Conservation (phyloP, 1,139 yeast species). For the Pichia sp. region DNA sequence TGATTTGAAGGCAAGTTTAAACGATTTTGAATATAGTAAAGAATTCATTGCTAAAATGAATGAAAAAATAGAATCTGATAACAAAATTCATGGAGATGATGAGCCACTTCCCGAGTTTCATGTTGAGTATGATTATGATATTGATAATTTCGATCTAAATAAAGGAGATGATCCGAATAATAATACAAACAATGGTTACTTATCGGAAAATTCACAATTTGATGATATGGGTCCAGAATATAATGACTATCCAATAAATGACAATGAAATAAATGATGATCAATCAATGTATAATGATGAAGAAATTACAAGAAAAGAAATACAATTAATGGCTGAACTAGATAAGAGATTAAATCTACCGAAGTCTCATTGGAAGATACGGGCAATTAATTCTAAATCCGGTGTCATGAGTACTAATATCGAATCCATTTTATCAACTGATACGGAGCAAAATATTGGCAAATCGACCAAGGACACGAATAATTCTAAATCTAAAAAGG, state of each 20-base stretch:
- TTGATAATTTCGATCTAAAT: conserved; percentile 16
- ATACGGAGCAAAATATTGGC: background rate
- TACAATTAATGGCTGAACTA: conserved; percentile 5
- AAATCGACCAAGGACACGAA: background rate
- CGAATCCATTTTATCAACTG: background rate
- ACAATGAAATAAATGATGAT: background rate
- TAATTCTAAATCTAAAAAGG: background rate
- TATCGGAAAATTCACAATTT: conserved; percentile 16
- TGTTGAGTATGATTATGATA: conserved; percentile 11
- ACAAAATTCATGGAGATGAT: conserved; percentile 1
- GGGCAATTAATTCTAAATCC: conserved; percentile 3
- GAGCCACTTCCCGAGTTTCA: conserved; percentile 2
- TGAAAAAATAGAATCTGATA: conserved; percentile 4
- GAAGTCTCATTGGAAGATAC: conserved; percentile 10
- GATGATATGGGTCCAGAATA: background rate
- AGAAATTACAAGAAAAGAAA: conserved; percentile 14
- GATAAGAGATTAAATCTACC: conserved; percentile 2
- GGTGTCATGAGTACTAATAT: background rate
- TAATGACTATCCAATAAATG: conserved; percentile 1
- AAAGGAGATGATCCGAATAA: conserved; percentile 3
- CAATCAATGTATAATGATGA: background rate
- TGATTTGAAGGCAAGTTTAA: conserved; percentile 7
- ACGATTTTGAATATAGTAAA: conserved; percentile 10
- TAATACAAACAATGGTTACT: too few species aligned
- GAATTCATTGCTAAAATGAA: conserved; percentile 5